Evolutionary conservation across 768 basidiomycete genomes (phyloP).

Genomic region (Psilocybe sp.): DNA sequence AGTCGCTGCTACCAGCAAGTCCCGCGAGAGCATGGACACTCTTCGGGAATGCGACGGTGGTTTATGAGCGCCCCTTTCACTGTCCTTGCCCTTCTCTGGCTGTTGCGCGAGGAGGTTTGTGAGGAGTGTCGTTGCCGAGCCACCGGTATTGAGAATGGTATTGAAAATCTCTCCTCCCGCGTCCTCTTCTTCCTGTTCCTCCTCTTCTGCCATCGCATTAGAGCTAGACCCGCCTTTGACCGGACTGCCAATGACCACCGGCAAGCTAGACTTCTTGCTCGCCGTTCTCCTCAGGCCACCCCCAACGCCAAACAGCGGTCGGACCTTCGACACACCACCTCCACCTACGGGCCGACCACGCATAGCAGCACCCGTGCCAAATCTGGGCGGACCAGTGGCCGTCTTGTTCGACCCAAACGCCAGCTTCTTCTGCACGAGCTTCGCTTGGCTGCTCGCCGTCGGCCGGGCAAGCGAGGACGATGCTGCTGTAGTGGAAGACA

Average conservation of each 20-base stretch:
- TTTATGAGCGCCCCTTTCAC: conserved; percentile 10
- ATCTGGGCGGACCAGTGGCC: conserved; percentile 1
- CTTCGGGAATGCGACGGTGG: conserved; percentile 43
- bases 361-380: conserved; percentile 14
- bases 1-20: conserved; percentile 62
- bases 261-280: conserved; percentile 45
- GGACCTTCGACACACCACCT: conserved; percentile 12
- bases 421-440: conserved; percentile 25
- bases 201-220: conserved; percentile 13
- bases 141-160: conserved; percentile 8
- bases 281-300: conserved; percentile 26
- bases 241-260: conserved; percentile 47
- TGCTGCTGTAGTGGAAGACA: conserved; percentile 6
- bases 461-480: conserved; percentile 7
- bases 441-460: conserved; percentile 7
- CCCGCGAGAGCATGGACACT: conserved; percentile 57
- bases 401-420: conserved; percentile 22
- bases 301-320: conserved; percentile 22
- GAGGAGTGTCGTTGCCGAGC: conserved; percentile 7
- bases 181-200: conserved; percentile 4
- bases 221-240: conserved; percentile 35
- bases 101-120: conserved; percentile 11
- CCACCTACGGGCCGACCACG: conserved; percentile 10
- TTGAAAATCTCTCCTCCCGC: conserved; percentile 14
- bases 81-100: conserved; percentile 33